These are phyloP conservation scores for Fraxinus americana DNA, from an alignment of 257 asterid genomes.

Conservation along the genomic window DNA sequence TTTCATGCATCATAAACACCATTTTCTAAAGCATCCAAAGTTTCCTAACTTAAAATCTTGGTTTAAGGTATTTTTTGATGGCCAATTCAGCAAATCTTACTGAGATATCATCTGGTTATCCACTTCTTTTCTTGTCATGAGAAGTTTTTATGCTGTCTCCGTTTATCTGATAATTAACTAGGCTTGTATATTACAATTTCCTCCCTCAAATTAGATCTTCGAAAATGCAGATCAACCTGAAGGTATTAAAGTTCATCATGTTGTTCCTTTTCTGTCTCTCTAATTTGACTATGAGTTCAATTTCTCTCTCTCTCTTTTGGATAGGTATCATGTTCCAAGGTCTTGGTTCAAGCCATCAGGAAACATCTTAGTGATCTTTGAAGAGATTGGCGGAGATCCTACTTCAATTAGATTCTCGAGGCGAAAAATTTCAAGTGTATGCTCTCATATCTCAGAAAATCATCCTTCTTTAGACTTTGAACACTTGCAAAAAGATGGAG, in stretches of 20 bases:
- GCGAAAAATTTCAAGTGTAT: conserved; percentile 55
- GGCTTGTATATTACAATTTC: not conserved
- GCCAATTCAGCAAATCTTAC: not conserved
- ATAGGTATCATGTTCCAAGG: conserved; percentile 88
- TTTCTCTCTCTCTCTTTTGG: conserved; percentile 6
- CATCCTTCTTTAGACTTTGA: conserved; percentile 53
- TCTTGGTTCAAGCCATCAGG: conserved; percentile 95
- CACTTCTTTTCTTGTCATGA: not conserved
- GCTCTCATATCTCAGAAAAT: conserved; percentile 61
- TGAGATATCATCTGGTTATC: not conserved
- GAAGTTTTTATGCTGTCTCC: not conserved
- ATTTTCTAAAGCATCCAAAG: not conserved
- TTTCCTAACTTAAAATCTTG: not conserved
- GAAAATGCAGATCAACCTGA: conserved; percentile 1
- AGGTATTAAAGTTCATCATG: not conserved
- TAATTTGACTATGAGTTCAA: not conserved
- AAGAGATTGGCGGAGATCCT: conserved; percentile 90
- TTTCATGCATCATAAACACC: not conserved
- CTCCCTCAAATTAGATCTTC: not conserved
- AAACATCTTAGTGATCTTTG: conserved; percentile 75
- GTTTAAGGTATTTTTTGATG: not conserved
- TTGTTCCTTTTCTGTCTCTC: not conserved
- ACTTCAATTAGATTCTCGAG: conserved; percentile 58
- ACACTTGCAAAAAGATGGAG: conserved; percentile 33
- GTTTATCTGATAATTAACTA: not conserved